Percentiles rank a stretch among this genome's conserved stretches.
These are phyloP conservation scores for Colletotrichum sp. DNA, from an alignment of 2,329 filamentous ascomycete genomes.

Conservation along the genomic window DNA sequence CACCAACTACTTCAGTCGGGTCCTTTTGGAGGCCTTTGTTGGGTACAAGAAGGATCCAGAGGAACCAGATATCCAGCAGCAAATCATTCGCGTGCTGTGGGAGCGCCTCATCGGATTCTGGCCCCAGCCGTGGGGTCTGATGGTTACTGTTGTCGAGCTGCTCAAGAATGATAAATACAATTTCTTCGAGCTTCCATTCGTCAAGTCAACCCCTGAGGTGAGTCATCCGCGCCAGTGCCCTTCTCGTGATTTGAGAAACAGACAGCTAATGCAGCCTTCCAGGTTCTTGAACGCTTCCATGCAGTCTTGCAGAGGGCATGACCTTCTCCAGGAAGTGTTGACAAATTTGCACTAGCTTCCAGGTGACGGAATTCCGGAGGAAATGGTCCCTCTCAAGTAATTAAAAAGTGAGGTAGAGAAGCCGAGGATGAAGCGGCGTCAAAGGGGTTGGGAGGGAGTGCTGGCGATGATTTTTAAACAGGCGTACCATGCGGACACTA, in stretches of 20 bases:
- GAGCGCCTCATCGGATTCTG: constrained; percentile 89
- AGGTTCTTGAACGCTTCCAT: constrained; percentile 24
- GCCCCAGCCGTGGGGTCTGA: constrained; percentile 94
- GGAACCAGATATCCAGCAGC: constrained; percentile 83
- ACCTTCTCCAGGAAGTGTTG: not conserved
- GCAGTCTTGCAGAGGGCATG: constrained; percentile 10
- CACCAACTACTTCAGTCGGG: constrained; percentile 91
- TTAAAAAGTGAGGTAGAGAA: not conserved
- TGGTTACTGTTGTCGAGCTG: constrained; percentile 87
- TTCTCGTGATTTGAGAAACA: not conserved
- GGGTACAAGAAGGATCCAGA: constrained; percentile 76
- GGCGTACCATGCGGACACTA: not conserved
- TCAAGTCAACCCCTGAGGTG: constrained; percentile 90
- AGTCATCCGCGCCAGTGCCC: constrained; percentile 23
- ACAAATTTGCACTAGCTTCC: not conserved
- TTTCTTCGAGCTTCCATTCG: constrained; percentile 92
- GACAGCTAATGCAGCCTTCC: not conserved
- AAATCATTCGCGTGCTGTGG: constrained; percentile 86
- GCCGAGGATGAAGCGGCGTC: not conserved
- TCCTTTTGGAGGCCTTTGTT: constrained; percentile 84
- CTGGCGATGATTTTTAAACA: not conserved
- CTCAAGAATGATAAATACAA: constrained; percentile 89
- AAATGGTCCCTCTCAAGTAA: not conserved
- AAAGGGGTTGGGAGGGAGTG: not conserved
- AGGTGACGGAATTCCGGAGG: not conserved